Conservation (phyloP, 2,329 filamentous ascomycete genomes). For the Colletotrichum lentis region DNA sequence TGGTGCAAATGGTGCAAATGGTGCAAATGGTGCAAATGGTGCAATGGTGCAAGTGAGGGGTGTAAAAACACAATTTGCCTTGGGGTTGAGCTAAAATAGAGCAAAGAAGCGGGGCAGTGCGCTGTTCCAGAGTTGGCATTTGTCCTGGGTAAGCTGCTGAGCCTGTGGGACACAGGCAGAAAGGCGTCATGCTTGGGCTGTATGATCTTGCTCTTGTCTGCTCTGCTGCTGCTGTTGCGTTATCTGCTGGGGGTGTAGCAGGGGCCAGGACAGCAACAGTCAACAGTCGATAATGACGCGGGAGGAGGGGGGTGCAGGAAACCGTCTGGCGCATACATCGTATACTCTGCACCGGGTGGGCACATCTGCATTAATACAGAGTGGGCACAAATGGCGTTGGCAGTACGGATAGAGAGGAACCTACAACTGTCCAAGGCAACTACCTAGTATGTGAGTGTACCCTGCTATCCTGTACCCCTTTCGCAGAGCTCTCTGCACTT, state of each 20-base stretch:
- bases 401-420: not conserved
- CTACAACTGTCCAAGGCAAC: not conserved
- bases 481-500: not conserved
- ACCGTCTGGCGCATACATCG: not conserved
- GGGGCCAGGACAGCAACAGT: slow-evolving; percentile 7
- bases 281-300: slow-evolving; percentile 25
- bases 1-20: too few relatives aligned
- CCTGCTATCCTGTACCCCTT: not conserved
- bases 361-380: slow-evolving; percentile 6
- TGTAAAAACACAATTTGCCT: slow-evolving; percentile 2
- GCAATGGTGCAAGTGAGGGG: slow-evolving; percentile 9
- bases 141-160: too few relatives aligned
- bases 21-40: too few relatives aligned
- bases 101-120: slow-evolving; percentile 12
- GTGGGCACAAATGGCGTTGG: slow-evolving; percentile 23
- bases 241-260: slow-evolving; percentile 23
- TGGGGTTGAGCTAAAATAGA: not conserved
- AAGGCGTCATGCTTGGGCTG: not conserved
- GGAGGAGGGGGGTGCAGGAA: slow-evolving; percentile 4
- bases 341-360: not conserved
- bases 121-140: not conserved
- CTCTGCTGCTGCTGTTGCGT: slow-evolving; percentile 14
- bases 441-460: not conserved
- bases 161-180: slow-evolving; percentile 5
- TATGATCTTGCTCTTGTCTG: slow-evolving; percentile 1